phyloP scores from a whole-genome alignment of 2,329 filamentous ascomycete species.

The Pyrenophora teres region DNA sequence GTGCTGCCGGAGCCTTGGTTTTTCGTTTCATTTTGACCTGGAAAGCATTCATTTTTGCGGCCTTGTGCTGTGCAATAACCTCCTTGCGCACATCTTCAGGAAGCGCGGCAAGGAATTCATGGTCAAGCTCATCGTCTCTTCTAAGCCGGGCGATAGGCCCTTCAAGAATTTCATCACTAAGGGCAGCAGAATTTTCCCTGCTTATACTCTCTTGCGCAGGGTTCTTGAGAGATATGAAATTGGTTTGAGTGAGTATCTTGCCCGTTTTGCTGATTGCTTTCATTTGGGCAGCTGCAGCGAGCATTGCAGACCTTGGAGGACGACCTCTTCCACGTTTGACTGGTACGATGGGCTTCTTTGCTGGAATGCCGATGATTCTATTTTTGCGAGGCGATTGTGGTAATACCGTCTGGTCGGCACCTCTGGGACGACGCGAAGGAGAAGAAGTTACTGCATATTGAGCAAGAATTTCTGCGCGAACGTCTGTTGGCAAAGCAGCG shows the following conservation, averaged over 20 bases:
- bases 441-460: constrained; percentile 60
- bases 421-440: constrained; percentile 43
- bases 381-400: constrained; percentile 58
- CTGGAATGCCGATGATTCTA: constrained; percentile 54
- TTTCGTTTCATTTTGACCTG: constrained; percentile 37
- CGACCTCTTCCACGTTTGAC: constrained; percentile 70
- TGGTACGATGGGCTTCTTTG: constrained; percentile 59
- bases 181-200: constrained; percentile 19
- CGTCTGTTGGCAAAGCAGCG: constrained; percentile 79
- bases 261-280: constrained; percentile 47
- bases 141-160: not conserved
- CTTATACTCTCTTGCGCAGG: constrained; percentile 20
- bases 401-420: constrained; percentile 39
- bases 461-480: constrained; percentile 80
- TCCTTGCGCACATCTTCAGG: constrained; percentile 71
- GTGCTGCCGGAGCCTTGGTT: constrained; percentile 18
- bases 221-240: constrained; percentile 60
- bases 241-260: constrained; percentile 69
- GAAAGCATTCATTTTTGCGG: constrained; percentile 32
- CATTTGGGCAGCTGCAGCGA: constrained; percentile 56
- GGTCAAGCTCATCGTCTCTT: constrained; percentile 38
- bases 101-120: constrained; percentile 78
- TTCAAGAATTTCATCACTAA: constrained; percentile 34
- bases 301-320: constrained; percentile 42
- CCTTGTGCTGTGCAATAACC: constrained; percentile 72